Conservation (phyloP, 2,329 filamentous ascomycete species). For the Ascosphaera apis region DNA sequence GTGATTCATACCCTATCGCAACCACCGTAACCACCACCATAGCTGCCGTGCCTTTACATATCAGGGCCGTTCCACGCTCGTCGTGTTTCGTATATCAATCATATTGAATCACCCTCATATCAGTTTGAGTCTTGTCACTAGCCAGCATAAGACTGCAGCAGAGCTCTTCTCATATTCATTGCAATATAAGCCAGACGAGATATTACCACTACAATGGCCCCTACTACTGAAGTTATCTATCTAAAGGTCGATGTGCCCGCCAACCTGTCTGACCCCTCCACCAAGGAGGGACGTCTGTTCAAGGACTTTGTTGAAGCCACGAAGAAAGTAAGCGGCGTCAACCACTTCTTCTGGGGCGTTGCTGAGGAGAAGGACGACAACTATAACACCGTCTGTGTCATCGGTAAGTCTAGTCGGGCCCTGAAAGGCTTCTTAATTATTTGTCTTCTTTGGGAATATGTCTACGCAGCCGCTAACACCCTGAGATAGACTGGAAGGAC, state of each 20-base stretch:
- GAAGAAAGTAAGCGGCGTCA: conserved; percentile 14
- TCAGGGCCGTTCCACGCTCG: too few relatives aligned
- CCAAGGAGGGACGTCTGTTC: conserved; percentile 12
- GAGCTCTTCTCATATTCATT: too few relatives aligned
- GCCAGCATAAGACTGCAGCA: too few relatives aligned
- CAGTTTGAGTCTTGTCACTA: too few relatives aligned
- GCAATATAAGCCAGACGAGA: too few relatives aligned
- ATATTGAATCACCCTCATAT: too few relatives aligned
- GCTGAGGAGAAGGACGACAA: conserved; percentile 14
- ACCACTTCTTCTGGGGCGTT: conserved; percentile 16
- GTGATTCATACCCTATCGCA: too few relatives aligned
- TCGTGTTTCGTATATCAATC: too few relatives aligned
- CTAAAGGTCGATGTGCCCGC: conserved; percentile 16
- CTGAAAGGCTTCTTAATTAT: not conserved
- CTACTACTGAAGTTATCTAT: conserved; percentile 15
- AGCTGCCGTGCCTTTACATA: too few relatives aligned
- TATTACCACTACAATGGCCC: not conserved
- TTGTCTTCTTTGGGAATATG: too few relatives aligned
- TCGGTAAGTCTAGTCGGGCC: conserved; percentile 11
- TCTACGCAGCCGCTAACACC: conserved; percentile 1
- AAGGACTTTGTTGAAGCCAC: conserved; percentile 10
- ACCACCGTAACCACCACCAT: too few relatives aligned
- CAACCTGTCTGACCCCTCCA: conserved; percentile 16
- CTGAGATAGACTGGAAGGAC: conserved; percentile 5
- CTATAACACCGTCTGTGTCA: conserved; percentile 14